Conservation (phyloP, 345 rosid species). For the Ceriops zippeliana region DNA sequence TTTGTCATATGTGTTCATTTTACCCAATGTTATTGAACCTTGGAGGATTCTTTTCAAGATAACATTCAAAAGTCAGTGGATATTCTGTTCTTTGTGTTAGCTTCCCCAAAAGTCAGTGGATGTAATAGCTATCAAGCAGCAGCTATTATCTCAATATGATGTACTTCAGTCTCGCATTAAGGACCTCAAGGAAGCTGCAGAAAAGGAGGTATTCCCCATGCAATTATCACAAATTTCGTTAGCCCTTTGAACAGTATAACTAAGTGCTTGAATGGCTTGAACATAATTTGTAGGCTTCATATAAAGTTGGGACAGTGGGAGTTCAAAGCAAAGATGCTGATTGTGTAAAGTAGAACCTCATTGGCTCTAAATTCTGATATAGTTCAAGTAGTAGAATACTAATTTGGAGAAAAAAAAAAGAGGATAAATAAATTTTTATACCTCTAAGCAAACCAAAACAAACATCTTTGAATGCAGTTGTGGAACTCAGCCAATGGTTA, state of each 20-base stretch:
- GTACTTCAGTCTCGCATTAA: slow-evolving; percentile 78
- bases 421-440: too few species aligned
- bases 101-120: slow-evolving; percentile 80
- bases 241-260: background rate
- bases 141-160: slow-evolving; percentile 84
- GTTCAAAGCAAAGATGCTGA: too few species aligned
- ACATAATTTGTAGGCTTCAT: background rate
- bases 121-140: slow-evolving; percentile 61
- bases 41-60: slow-evolving; percentile 6
- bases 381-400: too few species aligned
- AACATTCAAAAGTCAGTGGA: background rate
- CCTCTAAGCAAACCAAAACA: too few species aligned
- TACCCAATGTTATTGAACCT: background rate
- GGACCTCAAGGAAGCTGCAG: slow-evolving; percentile 71
- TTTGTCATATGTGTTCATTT: slow-evolving; percentile 1
- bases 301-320: background rate
- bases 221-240: slow-evolving; percentile 2
- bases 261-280: background rate
- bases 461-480: too few species aligned
- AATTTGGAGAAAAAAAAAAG: too few species aligned
- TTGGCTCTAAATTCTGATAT: too few species aligned
- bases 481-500: too few species aligned
- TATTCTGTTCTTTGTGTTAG: slow-evolving; percentile 37
- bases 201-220: slow-evolving; percentile 62
- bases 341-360: too few species aligned